Evolutionary conservation across 306 rosid genomes (phyloP).

Genomic region (Fagus crenata): DNA sequence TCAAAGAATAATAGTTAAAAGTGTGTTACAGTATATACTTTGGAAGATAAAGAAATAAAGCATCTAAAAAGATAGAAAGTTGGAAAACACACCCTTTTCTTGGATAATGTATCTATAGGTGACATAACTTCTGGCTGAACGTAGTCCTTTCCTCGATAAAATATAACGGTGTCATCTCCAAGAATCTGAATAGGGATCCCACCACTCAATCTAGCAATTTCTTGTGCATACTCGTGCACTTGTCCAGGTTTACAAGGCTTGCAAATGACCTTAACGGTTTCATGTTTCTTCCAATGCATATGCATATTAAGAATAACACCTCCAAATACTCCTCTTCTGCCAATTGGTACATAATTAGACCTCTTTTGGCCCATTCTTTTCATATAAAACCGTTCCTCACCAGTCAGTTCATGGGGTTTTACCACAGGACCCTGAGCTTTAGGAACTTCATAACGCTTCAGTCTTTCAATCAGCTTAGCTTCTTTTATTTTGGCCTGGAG

Average conservation of each 20-base stretch:
- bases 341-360: slow-evolving; percentile 85
- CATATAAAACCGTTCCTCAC: slow-evolving; percentile 79
- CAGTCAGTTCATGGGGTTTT: slow-evolving; percentile 67
- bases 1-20: not conserved
- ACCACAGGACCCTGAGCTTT: slow-evolving; percentile 73
- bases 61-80: slow-evolving; percentile 22
- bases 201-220: slow-evolving; percentile 85
- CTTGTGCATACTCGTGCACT: slow-evolving; percentile 76
- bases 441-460: slow-evolving; percentile 82
- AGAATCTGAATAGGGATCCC: slow-evolving; percentile 84
- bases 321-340: slow-evolving; percentile 90
- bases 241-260: slow-evolving; percentile 86
- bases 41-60: slow-evolving; percentile 2
- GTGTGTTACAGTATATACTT: not conserved
- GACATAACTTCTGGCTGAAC: slow-evolving; percentile 86
- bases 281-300: slow-evolving; percentile 99
- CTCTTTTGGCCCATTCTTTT: slow-evolving; percentile 95
- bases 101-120: slow-evolving; percentile 77
- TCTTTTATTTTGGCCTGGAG: slow-evolving; percentile 85
- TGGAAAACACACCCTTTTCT: slow-evolving; percentile 69
- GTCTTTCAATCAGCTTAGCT: slow-evolving; percentile 74
- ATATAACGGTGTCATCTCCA: slow-evolving; percentile 76
- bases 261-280: slow-evolving; percentile 83
- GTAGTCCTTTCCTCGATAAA: slow-evolving; percentile 84
- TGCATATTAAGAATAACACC: slow-evolving; percentile 97